Base-by-base conservation (phyloP, 2,329 filamentous ascomycete species). In the Hortaea sp. region DNA sequence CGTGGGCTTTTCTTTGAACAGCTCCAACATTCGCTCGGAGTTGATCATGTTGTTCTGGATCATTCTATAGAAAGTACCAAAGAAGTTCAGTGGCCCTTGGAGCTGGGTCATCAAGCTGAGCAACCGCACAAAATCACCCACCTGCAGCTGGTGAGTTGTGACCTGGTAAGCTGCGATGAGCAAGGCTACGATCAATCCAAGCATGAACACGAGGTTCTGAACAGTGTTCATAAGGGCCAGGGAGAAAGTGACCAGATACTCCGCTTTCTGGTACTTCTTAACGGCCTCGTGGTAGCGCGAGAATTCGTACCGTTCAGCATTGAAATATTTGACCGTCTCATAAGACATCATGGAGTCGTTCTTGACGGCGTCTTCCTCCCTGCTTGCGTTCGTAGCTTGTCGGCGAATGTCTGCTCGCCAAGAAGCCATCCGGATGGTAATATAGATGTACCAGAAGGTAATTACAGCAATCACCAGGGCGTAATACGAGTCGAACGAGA, bases 291-390 rank as follows among this genome's bases (percentile, higher is more conserved):
- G 71, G 57, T 79, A 82, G 5, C 76, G 68, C 43, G 73, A 68
- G 38, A 78, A 78, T 56, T 82, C 78, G 49, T 76, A 74, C 1
- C 65, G 65, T 50, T 81, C 75, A 12, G 78, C 78, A 52, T 79
- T 79, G 64, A 81, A 81, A 58, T 81, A 79, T 53, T 81, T 79
- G 39, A 82, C 78, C 1, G 78, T 81, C 69, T 98, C 92, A 65
- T 97, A 98, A n/a, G 88, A 94, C 51, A 92, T 88, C 72, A 98
- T 92, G 0, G 92, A 97, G 65, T 98, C 92, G 63, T 95, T 97
- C 75, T 97, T 97, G 56, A 97, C 88, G 5, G 92, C 92, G 66
- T 95, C 90, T 67, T 95, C 88, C 67, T 95, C 88, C 52, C 92
- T 79, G 56, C 92, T 88, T 10, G 88, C 87, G 63, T 95, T 97